A percentile compares a stretch with the other conserved stretches of the same genome.
Evolutionary conservation across 1,284 basidiomycete genomes (phyloP).

Genomic region (Quambalaria eucalypti): DNA sequence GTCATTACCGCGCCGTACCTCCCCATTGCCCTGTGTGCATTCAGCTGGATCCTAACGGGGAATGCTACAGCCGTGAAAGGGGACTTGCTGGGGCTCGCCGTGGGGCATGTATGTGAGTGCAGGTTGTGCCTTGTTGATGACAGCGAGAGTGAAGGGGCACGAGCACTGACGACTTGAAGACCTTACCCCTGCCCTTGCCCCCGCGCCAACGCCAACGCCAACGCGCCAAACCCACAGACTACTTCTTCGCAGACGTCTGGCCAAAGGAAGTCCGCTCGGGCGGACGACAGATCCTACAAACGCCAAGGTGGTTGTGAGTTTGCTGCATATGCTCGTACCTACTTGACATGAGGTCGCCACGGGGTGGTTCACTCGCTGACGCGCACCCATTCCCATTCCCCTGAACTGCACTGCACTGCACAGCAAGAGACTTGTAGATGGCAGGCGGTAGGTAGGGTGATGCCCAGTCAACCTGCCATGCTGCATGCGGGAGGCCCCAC

Average conservation of each 20-base stretch:
- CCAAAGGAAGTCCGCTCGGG: conserved; percentile 78
- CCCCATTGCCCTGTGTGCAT: conserved; percentile 75
- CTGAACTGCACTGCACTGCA: too few relatives aligned
- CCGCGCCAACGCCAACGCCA: too few relatives aligned
- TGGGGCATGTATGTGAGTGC: conserved; percentile 41
- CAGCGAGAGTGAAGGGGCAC: too few relatives aligned
- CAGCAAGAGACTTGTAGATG: too few relatives aligned
- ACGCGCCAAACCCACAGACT: too few relatives aligned
- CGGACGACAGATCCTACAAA: conserved; percentile 63
- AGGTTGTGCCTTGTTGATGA: neutral
- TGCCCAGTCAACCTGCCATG: too few relatives aligned
- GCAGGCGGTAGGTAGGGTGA: too few relatives aligned
- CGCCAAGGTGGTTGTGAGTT: conserved; percentile 71
- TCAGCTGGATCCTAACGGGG: conserved; percentile 79
- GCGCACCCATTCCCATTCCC: too few relatives aligned
- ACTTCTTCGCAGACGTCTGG: conserved; percentile 93
- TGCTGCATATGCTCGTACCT: too few relatives aligned
- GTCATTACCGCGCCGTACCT: conserved; percentile 93
- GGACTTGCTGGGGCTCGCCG: conserved; percentile 56
- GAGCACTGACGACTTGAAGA: neutral
- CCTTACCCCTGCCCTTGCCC: neutral
- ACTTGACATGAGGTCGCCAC: too few relatives aligned
- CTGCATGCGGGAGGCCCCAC: too few relatives aligned
- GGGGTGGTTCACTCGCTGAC: too few relatives aligned
- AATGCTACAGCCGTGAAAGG: conserved; percentile 74